Conservation (phyloP, 768 basidiomycete species). For the Rhodocollybia butyracea region DNA sequence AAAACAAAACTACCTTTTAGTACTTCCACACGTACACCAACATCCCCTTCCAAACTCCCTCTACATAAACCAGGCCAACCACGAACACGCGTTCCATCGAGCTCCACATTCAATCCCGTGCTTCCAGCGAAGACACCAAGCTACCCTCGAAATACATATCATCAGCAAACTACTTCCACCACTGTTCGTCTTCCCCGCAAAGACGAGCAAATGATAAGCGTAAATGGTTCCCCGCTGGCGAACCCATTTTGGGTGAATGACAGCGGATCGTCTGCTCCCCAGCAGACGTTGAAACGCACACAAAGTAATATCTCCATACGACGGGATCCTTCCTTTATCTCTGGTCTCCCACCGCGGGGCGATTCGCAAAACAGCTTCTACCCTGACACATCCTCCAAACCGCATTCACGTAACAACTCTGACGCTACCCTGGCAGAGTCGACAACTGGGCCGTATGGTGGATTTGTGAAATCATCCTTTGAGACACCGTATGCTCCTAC, state of each 20-base stretch:
- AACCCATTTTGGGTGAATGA: slow-evolving; percentile 70
- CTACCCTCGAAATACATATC: slow-evolving; percentile 35
- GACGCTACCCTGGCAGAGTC: slow-evolving; percentile 20
- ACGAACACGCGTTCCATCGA: slow-evolving; percentile 49
- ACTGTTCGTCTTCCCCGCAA: slow-evolving; percentile 63
- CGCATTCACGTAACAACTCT: slow-evolving; percentile 43
- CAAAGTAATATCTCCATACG: slow-evolving; percentile 63
- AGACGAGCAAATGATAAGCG: slow-evolving; percentile 76
- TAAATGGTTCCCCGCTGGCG: slow-evolving; percentile 80
- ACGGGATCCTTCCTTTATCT: slow-evolving; percentile 48
- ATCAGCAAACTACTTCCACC: slow-evolving; percentile 24
- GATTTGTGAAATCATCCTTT: slow-evolving; percentile 1
- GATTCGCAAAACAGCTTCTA: slow-evolving; percentile 51
- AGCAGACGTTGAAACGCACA: slow-evolving; percentile 39
- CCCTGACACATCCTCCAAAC: slow-evolving; percentile 36
- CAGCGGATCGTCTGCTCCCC: not conserved
- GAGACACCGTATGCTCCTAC: slow-evolving; percentile 6
- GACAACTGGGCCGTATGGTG: not conserved
- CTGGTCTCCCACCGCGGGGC: slow-evolving; percentile 42
- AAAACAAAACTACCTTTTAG: slow-evolving; percentile 46
- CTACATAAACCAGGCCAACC: slow-evolving; percentile 22
- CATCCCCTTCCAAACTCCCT: slow-evolving; percentile 51
- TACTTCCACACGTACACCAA: slow-evolving; percentile 32
- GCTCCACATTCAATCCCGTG: slow-evolving; percentile 68
- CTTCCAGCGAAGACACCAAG: slow-evolving; percentile 55